Base-by-base conservation (phyloP, 2,329 filamentous ascomycete species). In the Pestalotiopsis sp. region DNA sequence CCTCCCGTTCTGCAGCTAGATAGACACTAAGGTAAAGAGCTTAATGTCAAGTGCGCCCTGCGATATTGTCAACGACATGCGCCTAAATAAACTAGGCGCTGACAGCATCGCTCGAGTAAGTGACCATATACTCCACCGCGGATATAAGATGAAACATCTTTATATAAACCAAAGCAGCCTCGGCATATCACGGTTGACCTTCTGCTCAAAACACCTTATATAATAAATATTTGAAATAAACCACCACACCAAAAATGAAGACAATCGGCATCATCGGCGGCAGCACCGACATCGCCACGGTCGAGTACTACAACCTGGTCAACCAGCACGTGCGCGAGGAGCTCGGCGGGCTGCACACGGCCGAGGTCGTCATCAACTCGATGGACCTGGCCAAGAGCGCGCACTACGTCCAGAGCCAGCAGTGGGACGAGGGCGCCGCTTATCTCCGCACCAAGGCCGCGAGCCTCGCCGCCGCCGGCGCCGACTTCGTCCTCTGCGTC, bases 301-400 rank as follows among this genome's bases (percentile, higher is more conserved):
- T 68, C 6, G 71, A 69, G 31, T 72, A 73, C 67, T 73, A 73
- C 68, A 66, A 72, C 49, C 66, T 69, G 65, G 71, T 73, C 68
- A 72, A 73, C 66, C 60, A 68, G 27, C 71, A 65, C 52, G 71
- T 73, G 41, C 70, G 69, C 9, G 49, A 69, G 27, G 70, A 69
- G 56, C 56, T 62, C 41, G 70, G 71, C 57, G 71, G 70, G 23
- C 61, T 71, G 41, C 69, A 73, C 66, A 71, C 70, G 60, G 71
- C 70, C 41, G 70, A 57, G 12, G 71, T 70, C 63, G 66, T 73
- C 38, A 49, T 72, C 64, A 72, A 71, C 71, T 72, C 71, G 12
- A 71, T 73, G 61, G 69, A 73, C 66, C 71, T 71, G 49, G 71
- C 71, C 2, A 61, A 68, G 59, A 72, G 71, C 62, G 69, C 70